These are phyloP conservation scores for Licmophora abbreviata DNA, from an alignment of 108 stramenopile genomes.

Conservation along the genomic window DNA sequence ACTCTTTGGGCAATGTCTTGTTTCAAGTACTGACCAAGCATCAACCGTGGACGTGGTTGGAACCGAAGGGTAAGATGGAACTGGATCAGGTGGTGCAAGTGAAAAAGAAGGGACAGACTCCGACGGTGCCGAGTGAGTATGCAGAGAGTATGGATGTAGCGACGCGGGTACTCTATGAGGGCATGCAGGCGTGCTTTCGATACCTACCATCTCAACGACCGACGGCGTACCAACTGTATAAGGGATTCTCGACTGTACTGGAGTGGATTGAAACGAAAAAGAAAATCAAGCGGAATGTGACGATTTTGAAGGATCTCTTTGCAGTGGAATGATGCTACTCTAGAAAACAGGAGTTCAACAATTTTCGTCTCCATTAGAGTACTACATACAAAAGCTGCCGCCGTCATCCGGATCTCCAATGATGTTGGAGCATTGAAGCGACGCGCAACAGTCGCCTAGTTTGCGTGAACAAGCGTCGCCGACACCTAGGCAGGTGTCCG, in stretches of 20 bases:
- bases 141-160: slow-evolving; percentile 16
- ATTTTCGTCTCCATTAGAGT: too few species aligned
- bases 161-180: slow-evolving; percentile 13
- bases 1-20: slow-evolving; percentile 50
- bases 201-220: slow-evolving; percentile 21
- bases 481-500: too few species aligned
- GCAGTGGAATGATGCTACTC: too few species aligned
- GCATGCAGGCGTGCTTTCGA: slow-evolving; percentile 25
- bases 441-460: too few species aligned
- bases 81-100: slow-evolving; percentile 18
- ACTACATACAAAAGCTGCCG: too few species aligned
- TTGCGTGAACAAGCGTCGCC: too few species aligned
- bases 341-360: too few species aligned
- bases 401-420: too few species aligned
- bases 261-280: slow-evolving; percentile 3
- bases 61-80: slow-evolving; percentile 20
- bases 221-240: slow-evolving; percentile 23
- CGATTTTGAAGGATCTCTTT: too few species aligned
- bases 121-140: slow-evolving; percentile 26
- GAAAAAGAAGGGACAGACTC: slow-evolving; percentile 19
- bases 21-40: slow-evolving; percentile 36
- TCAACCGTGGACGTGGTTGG: slow-evolving; percentile 49
- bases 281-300: slow-evolving; percentile 6
- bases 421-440: too few species aligned
- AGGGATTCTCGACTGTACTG: slow-evolving; percentile 11